Evolutionary conservation across 805 yeast species (phyloP).

Genomic region (Yamadazyma nakazawae): DNA sequence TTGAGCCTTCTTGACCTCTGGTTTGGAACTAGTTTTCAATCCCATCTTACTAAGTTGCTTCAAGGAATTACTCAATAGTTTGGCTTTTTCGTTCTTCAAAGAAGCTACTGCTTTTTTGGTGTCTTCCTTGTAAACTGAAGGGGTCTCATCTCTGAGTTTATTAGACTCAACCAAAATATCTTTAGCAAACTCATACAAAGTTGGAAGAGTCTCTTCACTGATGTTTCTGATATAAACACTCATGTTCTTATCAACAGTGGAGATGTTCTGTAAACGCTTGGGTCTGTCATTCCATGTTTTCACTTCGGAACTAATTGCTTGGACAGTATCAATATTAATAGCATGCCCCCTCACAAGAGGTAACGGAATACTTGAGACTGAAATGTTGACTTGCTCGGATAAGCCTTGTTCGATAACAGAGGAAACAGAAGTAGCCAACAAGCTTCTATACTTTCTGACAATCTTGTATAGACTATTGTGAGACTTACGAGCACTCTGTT

Average conservation of each 20-base stretch:
- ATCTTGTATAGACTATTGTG: constrained; percentile 81
- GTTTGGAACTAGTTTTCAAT: constrained; percentile 58
- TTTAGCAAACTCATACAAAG: constrained; percentile 52
- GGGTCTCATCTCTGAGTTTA: constrained; percentile 72
- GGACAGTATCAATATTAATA: constrained; percentile 7
- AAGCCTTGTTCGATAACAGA: constrained; percentile 61
- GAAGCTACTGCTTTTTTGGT: constrained; percentile 64
- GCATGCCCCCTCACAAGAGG: constrained; percentile 12
- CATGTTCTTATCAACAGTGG: constrained; percentile 56
- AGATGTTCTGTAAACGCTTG: constrained; percentile 48
- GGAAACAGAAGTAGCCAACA: constrained; percentile 51
- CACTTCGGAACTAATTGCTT: constrained; percentile 28
- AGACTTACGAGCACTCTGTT: constrained; percentile 88
- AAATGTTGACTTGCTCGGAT: not conserved
- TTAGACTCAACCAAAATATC: constrained; percentile 57
- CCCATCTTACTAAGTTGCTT: constrained; percentile 78
- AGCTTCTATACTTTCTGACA: constrained; percentile 73
- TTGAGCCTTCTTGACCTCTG: constrained; percentile 63
- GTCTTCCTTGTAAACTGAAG: constrained; percentile 64
- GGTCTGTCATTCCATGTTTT: constrained; percentile 58
- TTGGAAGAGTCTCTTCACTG: constrained; percentile 38
- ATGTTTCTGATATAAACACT: constrained; percentile 39
- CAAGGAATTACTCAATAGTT: constrained; percentile 70
- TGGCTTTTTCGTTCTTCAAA: constrained; percentile 77
- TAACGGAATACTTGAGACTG: constrained; percentile 1